Evolutionary conservation across 345 rosid species (phyloP).

Genomic region (Draba incana): DNA sequence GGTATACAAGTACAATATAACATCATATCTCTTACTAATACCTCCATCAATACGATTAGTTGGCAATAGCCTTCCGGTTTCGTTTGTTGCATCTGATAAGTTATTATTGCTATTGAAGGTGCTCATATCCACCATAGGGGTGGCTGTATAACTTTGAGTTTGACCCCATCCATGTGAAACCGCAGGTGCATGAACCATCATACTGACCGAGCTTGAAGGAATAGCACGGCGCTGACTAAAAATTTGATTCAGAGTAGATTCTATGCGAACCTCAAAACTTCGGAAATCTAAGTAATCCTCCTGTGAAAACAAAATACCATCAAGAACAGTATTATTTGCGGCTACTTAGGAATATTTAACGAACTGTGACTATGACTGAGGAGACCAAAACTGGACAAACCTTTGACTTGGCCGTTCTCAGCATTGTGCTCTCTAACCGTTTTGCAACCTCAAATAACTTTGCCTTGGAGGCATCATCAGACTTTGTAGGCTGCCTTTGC

Average conservation of each 20-base stretch:
- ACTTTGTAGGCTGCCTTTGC: conserved; percentile 53
- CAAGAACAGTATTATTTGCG: conserved; percentile 3
- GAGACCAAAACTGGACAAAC: conserved; percentile 43
- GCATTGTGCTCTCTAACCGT: conserved; percentile 74
- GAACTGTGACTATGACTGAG: conserved; percentile 23
- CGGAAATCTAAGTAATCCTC: conserved; percentile 71
- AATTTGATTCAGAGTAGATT: conserved; percentile 43
- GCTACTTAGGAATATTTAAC: conserved; percentile 19
- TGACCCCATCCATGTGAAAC: conserved; percentile 62
- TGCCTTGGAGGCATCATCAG: conserved; percentile 50
- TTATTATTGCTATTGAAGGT: conserved; percentile 47
- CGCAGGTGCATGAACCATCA: conserved; percentile 89
- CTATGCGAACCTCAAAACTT: conserved; percentile 68
- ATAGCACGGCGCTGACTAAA: conserved; percentile 60
- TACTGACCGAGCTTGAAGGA: conserved; percentile 54
- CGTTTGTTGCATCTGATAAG: conserved; percentile 51
- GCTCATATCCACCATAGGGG: conserved; percentile 64
- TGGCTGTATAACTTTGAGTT: conserved; percentile 53
- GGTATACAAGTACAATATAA: conserved; percentile 35
- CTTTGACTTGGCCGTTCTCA: conserved; percentile 65
- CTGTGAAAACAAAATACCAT: conserved; percentile 46
- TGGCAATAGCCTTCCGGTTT: conserved; percentile 59
- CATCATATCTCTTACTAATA: conserved; percentile 55
- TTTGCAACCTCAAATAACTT: conserved; percentile 62
- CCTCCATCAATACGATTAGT: conserved; percentile 57